Base-by-base conservation (phyloP, 345 rosid species). In the Linum usitatissimum region DNA sequence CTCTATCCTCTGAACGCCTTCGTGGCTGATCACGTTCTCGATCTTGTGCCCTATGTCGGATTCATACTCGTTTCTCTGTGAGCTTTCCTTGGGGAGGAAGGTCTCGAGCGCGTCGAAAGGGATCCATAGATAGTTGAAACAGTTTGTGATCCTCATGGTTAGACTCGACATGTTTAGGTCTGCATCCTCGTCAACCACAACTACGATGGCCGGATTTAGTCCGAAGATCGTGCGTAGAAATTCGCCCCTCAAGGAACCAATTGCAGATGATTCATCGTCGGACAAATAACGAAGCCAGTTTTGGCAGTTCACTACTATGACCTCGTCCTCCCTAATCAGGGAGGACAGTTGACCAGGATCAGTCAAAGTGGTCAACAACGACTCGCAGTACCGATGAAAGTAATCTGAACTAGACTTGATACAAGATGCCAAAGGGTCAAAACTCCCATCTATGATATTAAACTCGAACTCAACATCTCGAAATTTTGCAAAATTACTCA, bases 91-190 rank as follows among this genome's bases (percentile, higher is more conserved):
- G 6, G 88, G 86, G 70, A 86, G 70, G 77, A 86, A 81, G n/a
- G 86, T 86, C 56, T 80, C 92, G 60, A 83, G 62, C 3, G 88
- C 85, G 28, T 86, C 92, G 42, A 86, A 83, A 8, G 92, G 92
- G 67, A 86, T 86, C 92, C 92, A 86, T 18, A 83, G 71, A 61
- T 79, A 86, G 66, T 83, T 86, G 70, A 86, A 83, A 72, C 92
- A 79, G 17, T 81, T 59, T 2, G 82, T 55, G 55, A 86, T 86
- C 51, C 92, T 73, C 0, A 85, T 70, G 2, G 78, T 65, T 9
- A 86, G 77, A 65, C 80, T 73, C 9, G 86, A 57, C 14, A 70
- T 74, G 20, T 77, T 77, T 65, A 86, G 34, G 65, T 86, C 81
- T 7, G 72, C 80, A 70, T 86, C 92, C 62, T 86, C 92, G 17